A percentile compares a stretch with the other conserved stretches of the same genome.
phyloP scores from a whole-genome alignment of 805 yeast species.

The Metschnikowia aberdeeniae region DNA sequence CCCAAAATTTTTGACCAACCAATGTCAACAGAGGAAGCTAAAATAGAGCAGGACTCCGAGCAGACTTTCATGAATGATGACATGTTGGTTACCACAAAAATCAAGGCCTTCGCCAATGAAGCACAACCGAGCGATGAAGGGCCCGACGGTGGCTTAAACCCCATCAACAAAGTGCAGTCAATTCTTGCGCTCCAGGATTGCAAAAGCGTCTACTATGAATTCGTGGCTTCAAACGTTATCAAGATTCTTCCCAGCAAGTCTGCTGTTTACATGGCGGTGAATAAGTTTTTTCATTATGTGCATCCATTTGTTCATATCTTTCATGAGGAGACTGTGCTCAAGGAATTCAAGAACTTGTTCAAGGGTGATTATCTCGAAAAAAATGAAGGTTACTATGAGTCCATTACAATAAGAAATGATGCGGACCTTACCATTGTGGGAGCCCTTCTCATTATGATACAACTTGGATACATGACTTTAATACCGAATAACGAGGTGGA shows the following conservation, averaged over 20 bases:
- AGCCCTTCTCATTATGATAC: slow-evolving; percentile 25
- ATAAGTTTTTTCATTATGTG: slow-evolving; percentile 37
- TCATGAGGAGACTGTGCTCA: slow-evolving; percentile 25
- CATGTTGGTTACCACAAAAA: slow-evolving; percentile 26
- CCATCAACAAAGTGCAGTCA: slow-evolving; percentile 16
- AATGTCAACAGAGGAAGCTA: background rate
- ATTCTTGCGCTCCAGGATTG: slow-evolving; percentile 18
- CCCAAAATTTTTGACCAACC: background rate
- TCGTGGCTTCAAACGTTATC: slow-evolving; percentile 27
- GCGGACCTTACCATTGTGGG: slow-evolving; percentile 30
- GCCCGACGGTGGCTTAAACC: slow-evolving; percentile 10
- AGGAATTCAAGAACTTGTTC: slow-evolving; percentile 25
- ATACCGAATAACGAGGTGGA: slow-evolving; percentile 31
- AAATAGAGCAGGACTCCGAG: slow-evolving; percentile 10
- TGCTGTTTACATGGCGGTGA: slow-evolving; percentile 24
- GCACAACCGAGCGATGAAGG: background rate
- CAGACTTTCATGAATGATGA: slow-evolving; percentile 24
- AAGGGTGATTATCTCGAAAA: slow-evolving; percentile 7
- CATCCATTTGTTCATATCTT: slow-evolving; percentile 36
- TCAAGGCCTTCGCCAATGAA: slow-evolving; percentile 11
- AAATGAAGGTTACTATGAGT: slow-evolving; percentile 17
- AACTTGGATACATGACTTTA: slow-evolving; percentile 38
- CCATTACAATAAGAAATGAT: slow-evolving; percentile 26
- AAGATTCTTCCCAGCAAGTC: slow-evolving; percentile 28
- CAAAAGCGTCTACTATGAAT: slow-evolving; percentile 23